Evolutionary conservation across 1,284 basidiomycete genomes (phyloP).

Genomic region (Phylloboletellus chloephorus): DNA sequence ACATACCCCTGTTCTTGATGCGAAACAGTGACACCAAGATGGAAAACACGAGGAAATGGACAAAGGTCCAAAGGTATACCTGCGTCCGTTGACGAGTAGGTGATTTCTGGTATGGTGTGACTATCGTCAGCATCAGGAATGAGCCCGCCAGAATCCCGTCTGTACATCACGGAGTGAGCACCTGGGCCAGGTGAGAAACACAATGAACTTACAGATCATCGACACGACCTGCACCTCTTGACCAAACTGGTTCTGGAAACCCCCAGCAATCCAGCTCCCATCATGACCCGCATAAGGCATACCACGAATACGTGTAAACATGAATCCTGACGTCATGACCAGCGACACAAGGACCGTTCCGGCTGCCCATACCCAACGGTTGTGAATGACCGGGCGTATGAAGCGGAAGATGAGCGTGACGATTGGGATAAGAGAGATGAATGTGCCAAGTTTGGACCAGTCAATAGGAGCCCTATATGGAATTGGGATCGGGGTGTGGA

Average conservation of each 20-base stretch:
- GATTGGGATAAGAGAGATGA: constrained; percentile 40
- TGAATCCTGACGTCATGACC: constrained; percentile 86
- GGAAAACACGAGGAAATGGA: constrained; percentile 84
- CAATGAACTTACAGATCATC: constrained; percentile 65
- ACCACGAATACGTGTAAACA: constrained; percentile 93
- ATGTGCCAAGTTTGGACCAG: constrained; percentile 52
- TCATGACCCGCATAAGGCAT: constrained; percentile 66
- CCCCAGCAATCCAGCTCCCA: constrained; percentile 79
- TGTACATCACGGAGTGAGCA: constrained; percentile 33
- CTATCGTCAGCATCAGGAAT: constrained; percentile 77
- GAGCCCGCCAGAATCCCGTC: constrained; percentile 81
- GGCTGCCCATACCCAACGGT: constrained; percentile 77
- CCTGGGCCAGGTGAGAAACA: not conserved
- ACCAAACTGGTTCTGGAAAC: constrained; percentile 88
- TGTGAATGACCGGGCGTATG: constrained; percentile 66
- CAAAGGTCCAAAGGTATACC: constrained; percentile 83
- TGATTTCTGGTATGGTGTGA: constrained; percentile 78
- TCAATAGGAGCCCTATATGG: constrained; percentile 71
- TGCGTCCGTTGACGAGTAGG: constrained; percentile 77
- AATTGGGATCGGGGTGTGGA: constrained; percentile 66
- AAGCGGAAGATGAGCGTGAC: constrained; percentile 51
- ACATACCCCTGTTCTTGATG: constrained; percentile 82
- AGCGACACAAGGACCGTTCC: constrained; percentile 62
- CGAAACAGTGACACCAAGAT: constrained; percentile 86
- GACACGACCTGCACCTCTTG: constrained; percentile 90